These are phyloP conservation scores for Austroboletus eburneus DNA, from an alignment of 768 basidiomycete genomes.

Conservation along the genomic window DNA sequence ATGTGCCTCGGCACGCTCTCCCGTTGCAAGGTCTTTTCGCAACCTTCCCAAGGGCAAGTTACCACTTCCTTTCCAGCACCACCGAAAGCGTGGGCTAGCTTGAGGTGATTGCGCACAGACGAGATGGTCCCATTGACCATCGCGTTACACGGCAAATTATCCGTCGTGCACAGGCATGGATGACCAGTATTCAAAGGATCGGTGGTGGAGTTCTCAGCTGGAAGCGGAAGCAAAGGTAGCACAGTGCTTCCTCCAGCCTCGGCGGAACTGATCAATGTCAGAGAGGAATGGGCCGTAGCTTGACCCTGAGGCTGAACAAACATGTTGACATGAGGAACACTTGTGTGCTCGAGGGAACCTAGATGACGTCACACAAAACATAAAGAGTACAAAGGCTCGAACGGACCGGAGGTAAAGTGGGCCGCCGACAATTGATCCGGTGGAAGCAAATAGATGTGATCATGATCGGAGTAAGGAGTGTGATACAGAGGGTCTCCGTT, in stretches of 20 bases:
- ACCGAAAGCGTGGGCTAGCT: conserved; percentile 2
- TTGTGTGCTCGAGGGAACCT: not conserved
- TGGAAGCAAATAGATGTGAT: not conserved
- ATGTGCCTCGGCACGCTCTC: conserved; percentile 22
- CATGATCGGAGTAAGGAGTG: not conserved
- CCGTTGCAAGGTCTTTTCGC: conserved; percentile 2
- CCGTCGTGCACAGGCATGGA: conserved; percentile 3
- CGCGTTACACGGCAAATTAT: conserved; percentile 2
- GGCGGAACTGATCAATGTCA: not conserved
- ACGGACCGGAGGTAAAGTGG: not conserved
- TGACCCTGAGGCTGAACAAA: not conserved
- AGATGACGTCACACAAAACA: not conserved
- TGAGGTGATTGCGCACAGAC: conserved; percentile 17
- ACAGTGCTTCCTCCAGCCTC: too few species aligned
- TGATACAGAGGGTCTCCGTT: not conserved
- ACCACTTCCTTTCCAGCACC: conserved; percentile 1
- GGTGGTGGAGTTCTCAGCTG: not conserved
- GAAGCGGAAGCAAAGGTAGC: too few species aligned
- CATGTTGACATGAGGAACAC: not conserved
- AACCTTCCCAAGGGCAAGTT: conserved; percentile 12
- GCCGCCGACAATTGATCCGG: not conserved
- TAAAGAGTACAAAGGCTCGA: not conserved
- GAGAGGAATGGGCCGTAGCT: not conserved
- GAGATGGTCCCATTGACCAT: conserved; percentile 1
- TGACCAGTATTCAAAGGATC: not conserved